Conservation (phyloP, 2,329 filamentous ascomycete genomes). For the Aquanectria penicillioides region DNA sequence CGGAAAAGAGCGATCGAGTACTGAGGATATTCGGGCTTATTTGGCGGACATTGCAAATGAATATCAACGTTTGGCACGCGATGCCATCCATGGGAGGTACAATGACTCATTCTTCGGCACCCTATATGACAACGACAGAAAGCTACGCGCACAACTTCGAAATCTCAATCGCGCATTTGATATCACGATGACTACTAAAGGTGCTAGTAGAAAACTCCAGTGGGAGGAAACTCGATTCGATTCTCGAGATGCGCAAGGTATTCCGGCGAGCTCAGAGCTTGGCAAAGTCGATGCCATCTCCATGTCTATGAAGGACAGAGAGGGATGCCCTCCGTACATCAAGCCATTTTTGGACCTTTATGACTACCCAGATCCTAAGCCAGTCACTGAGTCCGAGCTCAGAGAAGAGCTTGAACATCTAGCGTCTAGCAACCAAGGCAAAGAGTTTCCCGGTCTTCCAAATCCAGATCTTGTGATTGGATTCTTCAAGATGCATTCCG, state of each 20-base stretch:
- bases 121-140: conserved; percentile 23
- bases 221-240: no score
- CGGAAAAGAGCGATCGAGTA: conserved; percentile 32
- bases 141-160: conserved; percentile 44
- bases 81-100: conserved; percentile 44
- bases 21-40: conserved; percentile 44
- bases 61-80: conserved; percentile 46
- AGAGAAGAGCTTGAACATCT: conserved; percentile 42
- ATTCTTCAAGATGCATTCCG: conserved; percentile 51
- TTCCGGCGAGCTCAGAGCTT: no score
- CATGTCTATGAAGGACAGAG: no score
- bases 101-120: conserved; percentile 50
- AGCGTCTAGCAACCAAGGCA: conserved; percentile 51
- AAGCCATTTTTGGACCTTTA: conserved; percentile 43
- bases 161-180: conserved; percentile 45
- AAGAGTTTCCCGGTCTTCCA: conserved; percentile 51
- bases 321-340: conserved; percentile 47
- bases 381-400: conserved; percentile 30
- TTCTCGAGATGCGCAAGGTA: no score
- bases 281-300: neutral
- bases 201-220: conserved; percentile 33
- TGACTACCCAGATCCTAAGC: conserved; percentile 40
- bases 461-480: conserved; percentile 50
- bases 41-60: conserved; percentile 48
- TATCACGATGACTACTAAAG: conserved; percentile 39